Percentiles rank a stretch among this genome's conserved stretches.
Conservation (phyloP, 139 green algal species). For the Prasinococcaceae sp. region DNA sequence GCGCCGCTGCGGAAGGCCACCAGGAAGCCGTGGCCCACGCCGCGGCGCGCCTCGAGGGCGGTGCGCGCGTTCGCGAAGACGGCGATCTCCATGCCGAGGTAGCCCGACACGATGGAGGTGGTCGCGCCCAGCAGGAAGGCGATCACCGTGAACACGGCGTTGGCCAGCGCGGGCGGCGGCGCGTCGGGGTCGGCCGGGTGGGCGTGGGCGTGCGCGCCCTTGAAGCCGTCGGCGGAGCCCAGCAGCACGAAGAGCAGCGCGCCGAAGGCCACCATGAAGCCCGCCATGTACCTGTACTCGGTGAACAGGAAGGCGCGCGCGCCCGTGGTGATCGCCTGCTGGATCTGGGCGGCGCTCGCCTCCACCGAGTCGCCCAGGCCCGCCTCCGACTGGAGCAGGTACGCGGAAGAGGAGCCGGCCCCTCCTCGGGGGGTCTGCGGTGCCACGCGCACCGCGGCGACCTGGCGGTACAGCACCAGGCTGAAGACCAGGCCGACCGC, state of each 20-base stretch:
- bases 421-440: no score
- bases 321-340: slow-evolving; percentile 75
- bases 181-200: slow-evolving; percentile 18
- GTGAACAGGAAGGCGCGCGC: slow-evolving; percentile 82
- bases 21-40: slow-evolving; percentile 86
- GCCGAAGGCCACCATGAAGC: slow-evolving; percentile 58
- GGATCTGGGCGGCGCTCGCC: no score
- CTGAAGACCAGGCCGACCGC: no score
- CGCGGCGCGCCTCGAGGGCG: slow-evolving; percentile 84
- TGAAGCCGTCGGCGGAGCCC: slow-evolving; percentile 14
- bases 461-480: no score
- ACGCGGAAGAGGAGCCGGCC: no score
- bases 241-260: slow-evolving; percentile 88
- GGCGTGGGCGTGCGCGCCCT: not conserved
- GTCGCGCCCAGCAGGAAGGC: slow-evolving; percentile 76
- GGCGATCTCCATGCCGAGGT: slow-evolving; percentile 92
- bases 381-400: no score
- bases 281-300: slow-evolving; percentile 70
- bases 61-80: slow-evolving; percentile 92
- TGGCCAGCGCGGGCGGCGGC: slow-evolving; percentile 45
- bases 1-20: slow-evolving; percentile 89
- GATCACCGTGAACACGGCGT: slow-evolving; percentile 81
- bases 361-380: no score
- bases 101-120: slow-evolving; percentile 85
- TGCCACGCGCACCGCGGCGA: no score